These are phyloP conservation scores for Boletus vermiculosoides DNA, from an alignment of 768 basidiomycete species.

Conservation along the genomic window DNA sequence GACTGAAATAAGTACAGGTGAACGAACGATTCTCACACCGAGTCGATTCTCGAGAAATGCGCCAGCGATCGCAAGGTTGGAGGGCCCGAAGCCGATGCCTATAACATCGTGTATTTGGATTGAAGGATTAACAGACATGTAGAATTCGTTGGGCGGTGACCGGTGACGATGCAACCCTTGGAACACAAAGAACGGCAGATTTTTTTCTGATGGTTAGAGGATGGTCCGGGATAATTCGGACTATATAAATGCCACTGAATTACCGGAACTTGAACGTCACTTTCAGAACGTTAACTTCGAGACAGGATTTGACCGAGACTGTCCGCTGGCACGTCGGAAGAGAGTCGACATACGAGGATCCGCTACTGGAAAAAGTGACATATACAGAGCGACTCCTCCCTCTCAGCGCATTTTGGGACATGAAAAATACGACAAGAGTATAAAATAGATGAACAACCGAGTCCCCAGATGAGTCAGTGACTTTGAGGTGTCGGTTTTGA, in stretches of 20 bases:
- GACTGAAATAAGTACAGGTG: background rate
- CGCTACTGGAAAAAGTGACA: background rate
- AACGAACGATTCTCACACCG: slow-evolving; percentile 8
- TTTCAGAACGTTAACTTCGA: background rate
- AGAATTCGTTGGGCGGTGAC: background rate
- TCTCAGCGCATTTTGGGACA: background rate
- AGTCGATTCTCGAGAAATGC: slow-evolving; percentile 44
- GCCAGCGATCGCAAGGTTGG: slow-evolving; percentile 50
- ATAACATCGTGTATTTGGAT: slow-evolving; percentile 41
- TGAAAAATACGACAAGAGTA: background rate
- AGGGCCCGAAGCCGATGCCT: slow-evolving; percentile 53
- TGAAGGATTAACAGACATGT: slow-evolving; percentile 5
- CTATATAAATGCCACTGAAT: background rate
- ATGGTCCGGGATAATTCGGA: background rate
- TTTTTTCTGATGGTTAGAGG: background rate
- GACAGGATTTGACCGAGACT: background rate
- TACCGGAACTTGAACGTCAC: background rate
- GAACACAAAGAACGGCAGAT: background rate
- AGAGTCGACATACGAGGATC: background rate
- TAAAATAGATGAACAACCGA: background rate
- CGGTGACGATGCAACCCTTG: background rate
- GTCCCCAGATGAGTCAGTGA: background rate
- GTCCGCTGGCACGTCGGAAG: background rate
- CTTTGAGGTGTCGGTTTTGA: background rate
- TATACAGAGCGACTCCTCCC: background rate